Conservation (phyloP, 352 stramenopile genomes). For the Phytophthora crassamura region DNA sequence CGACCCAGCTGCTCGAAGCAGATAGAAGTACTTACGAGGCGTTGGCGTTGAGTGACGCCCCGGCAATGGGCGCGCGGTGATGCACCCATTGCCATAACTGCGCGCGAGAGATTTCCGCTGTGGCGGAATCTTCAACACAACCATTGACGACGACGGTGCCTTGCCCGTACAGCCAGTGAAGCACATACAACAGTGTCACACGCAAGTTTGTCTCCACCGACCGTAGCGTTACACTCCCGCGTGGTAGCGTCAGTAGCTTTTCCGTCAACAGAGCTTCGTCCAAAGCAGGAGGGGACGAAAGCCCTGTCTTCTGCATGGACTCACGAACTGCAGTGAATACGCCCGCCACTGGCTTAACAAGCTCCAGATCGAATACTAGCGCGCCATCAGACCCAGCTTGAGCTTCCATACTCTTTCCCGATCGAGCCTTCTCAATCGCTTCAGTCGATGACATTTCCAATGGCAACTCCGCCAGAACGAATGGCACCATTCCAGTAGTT, state of each 20-base stretch:
- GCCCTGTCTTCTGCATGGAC: not conserved
- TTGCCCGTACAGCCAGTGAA: conserved; percentile 90
- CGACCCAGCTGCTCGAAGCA: not conserved
- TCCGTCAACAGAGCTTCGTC: conserved; percentile 50
- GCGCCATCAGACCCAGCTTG: conserved; percentile 93
- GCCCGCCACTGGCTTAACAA: conserved; percentile 77
- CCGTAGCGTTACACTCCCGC: conserved; percentile 71
- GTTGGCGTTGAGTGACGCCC: conserved; percentile 33
- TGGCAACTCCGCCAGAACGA: conserved; percentile 93
- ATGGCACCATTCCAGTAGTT: conserved; percentile 97
- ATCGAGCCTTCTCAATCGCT: conserved; percentile 79
- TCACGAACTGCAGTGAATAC: conserved; percentile 24
- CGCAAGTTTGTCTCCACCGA: conserved; percentile 89
- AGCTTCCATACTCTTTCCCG: conserved; percentile 90
- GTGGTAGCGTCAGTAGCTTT: conserved; percentile 62
- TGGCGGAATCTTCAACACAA: conserved; percentile 95
- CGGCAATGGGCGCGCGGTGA: conserved; percentile 57
- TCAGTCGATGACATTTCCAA: conserved; percentile 57
- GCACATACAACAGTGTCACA: conserved; percentile 91
- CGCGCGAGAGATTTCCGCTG: conserved; percentile 93
- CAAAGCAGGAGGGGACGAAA: conserved; percentile 1
- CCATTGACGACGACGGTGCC: conserved; percentile 93
- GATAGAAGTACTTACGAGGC: conserved; percentile 39
- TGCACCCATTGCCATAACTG: conserved; percentile 92
- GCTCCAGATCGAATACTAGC: conserved; percentile 93